phyloP scores from a whole-genome alignment of 2,329 filamentous ascomycete species.

The Claviceps maximensis region DNA sequence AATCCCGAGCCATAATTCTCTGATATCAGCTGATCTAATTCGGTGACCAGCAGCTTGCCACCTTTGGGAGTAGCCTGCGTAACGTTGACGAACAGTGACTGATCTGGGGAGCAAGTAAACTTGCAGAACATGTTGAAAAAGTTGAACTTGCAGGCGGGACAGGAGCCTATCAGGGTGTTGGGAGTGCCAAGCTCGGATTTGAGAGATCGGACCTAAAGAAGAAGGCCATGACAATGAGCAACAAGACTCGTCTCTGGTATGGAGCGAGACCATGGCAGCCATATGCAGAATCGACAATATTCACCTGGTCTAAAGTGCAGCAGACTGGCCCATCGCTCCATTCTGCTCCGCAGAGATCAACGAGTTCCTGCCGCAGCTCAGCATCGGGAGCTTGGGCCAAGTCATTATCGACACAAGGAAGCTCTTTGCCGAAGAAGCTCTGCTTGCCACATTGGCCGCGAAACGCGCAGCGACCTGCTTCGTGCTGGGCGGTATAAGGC shows the following conservation, averaged over 20 bases:
- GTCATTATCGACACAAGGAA: constrained; percentile 88
- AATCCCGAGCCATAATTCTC: constrained; percentile 75
- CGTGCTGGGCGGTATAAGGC: constrained; percentile 50
- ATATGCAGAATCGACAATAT: not conserved
- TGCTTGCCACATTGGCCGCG: constrained; percentile 85
- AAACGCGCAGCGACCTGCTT: constrained; percentile 79
- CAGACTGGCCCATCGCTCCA: constrained; percentile 79
- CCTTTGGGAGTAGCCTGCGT: constrained; percentile 56
- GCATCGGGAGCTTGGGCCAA: constrained; percentile 61
- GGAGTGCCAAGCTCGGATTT: constrained; percentile 77
- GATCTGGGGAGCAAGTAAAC: constrained; percentile 94
- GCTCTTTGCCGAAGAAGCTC: constrained; percentile 74
- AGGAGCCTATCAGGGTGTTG: constrained; percentile 79
- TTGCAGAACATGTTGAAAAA: constrained; percentile 98
- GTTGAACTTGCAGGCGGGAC: constrained; percentile 94
- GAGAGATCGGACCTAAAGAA: constrained; percentile 55
- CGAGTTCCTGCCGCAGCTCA: constrained; percentile 60
- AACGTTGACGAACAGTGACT: constrained; percentile 89
- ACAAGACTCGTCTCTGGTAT: not conserved
- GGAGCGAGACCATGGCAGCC: constrained; percentile 5
- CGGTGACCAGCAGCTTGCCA: constrained; percentile 56
- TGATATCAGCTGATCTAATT: constrained; percentile 81
- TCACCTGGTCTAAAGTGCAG: constrained; percentile 66
- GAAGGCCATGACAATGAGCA: constrained; percentile 1
- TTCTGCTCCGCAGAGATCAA: constrained; percentile 73